A percentile compares a stretch with the other conserved stretches of the same genome.
These are phyloP conservation scores for Thalassia testudinum DNA, from an alignment of 116 monocot species.

Conservation along the genomic window DNA sequence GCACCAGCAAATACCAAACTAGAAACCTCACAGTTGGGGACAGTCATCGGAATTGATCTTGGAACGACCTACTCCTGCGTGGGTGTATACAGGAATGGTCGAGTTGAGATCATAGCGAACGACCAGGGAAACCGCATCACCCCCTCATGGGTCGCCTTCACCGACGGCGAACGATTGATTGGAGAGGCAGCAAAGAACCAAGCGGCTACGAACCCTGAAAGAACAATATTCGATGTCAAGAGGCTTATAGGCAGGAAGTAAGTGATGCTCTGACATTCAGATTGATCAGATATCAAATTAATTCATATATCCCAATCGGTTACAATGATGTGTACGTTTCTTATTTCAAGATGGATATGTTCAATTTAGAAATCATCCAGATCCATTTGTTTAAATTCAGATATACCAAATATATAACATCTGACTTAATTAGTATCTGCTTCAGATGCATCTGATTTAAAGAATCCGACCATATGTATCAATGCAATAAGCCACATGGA, in stretches of 20 bases:
- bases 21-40: constrained; percentile 12
- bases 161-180: constrained; percentile 27
- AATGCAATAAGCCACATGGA: no score
- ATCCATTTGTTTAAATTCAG: no score
- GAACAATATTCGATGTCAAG: constrained; percentile 31
- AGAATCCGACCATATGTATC: no score
- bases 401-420: no score
- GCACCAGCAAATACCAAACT: no score
- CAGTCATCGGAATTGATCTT: constrained; percentile 33
- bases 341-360: no score
- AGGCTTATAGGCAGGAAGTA: constrained; percentile 32
- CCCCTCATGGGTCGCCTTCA: constrained; percentile 39
- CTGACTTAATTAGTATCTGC: no score
- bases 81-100: constrained; percentile 35
- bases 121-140: constrained; percentile 57
- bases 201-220: constrained; percentile 16
- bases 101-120: constrained; percentile 52
- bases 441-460: no score
- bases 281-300: no score
- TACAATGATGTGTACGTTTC: no score
- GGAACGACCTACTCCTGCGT: constrained; percentile 31
- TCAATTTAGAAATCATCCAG: no score
- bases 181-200: constrained; percentile 33
- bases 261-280: background rate
- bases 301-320: no score